Evolutionary conservation across 2,329 filamentous ascomycete species (phyloP), one percentile per base, ranked within the genome.

Genomic region (Penicillium fuscoglaucum): DNA sequence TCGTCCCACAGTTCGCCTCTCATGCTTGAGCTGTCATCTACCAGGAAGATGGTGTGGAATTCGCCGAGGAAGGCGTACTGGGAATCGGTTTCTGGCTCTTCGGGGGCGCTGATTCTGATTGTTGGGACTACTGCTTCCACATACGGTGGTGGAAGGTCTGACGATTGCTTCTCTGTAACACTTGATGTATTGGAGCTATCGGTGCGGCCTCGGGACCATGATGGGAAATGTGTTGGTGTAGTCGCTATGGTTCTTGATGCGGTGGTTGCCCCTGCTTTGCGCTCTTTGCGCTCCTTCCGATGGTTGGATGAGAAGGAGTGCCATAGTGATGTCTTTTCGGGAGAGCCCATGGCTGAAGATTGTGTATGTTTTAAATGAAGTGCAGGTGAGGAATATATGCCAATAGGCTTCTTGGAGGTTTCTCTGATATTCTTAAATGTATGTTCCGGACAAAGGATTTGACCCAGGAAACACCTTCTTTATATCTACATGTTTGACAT

Each of bases 11-110:
- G 83, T n/a, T 78, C 71, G 17, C 89, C 90, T 1, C 80, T 79
- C 93, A 98, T 98, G 66, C 89, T 93, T 6, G 86, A 85, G n/a
- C 88, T 92, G 78, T 98, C 93, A 71, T 98, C 93, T 70, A 98
- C 91, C 1, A 98, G 77, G 72, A 98, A 93, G 56, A 93, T 78
- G 33, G 92, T 97, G 76, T 98, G 91, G 71, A 96, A 97, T 17
- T 82, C 82, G 43, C 77, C 73, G 6, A 98, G 85, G 71, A 96
- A 96, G 2, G 86, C 83, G 71, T 90, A 95, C 2, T 82, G 84
- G 6, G 51, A 53, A 26, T 53, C 51, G 17, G 51, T 37, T 12
- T 37, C 51, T 67, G 91, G 88, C 65, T 61, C 49, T 68, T 61
- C 24, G 69, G 70, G 39, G 72, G 72, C 12, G 74, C 73, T 54